A percentile compares a stretch with the other conserved stretches of the same genome.
These are phyloP conservation scores for Linum lewisii DNA, from an alignment of 345 rosid species.

Conservation along the genomic window DNA sequence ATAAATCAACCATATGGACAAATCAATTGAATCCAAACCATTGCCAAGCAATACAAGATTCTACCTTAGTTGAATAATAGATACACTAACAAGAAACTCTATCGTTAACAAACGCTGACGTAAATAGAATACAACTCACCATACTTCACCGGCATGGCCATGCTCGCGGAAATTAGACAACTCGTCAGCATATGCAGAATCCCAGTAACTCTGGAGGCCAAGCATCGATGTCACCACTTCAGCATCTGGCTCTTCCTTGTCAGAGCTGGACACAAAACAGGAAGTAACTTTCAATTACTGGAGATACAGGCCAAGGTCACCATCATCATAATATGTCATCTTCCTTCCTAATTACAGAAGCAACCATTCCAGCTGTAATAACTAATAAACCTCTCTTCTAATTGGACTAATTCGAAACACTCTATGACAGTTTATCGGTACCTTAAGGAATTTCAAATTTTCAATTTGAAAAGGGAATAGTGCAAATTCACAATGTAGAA, in stretches of 20 bases:
- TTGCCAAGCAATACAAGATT: background rate
- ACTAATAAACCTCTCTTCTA: too few relatives aligned
- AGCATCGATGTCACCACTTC: conserved; percentile 75
- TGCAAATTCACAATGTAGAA: background rate
- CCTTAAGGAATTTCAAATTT: too few relatives aligned
- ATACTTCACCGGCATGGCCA: conserved; percentile 92
- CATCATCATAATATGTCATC: too few relatives aligned
- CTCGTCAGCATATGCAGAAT: conserved; percentile 87
- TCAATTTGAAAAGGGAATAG: background rate
- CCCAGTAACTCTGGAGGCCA: conserved; percentile 94
- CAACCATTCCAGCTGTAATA: too few relatives aligned
- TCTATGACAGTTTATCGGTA: too few relatives aligned
- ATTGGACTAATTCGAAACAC: too few relatives aligned
- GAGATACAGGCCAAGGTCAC: background rate
- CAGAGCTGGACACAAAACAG: conserved; percentile 51
- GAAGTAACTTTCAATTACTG: background rate
- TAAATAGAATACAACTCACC: conserved; percentile 31
- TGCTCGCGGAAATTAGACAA: conserved; percentile 78
- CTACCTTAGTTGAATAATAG: background rate
- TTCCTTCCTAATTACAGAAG: too few relatives aligned
- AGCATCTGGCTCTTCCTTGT: conserved; percentile 81
- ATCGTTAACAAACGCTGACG: background rate
- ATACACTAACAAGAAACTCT: background rate
- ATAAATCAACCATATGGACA: background rate
- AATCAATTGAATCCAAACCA: background rate